These are phyloP conservation scores for Pythium grandisporangium DNA, from an alignment of 352 stramenopile genomes.

Conservation along the genomic window DNA sequence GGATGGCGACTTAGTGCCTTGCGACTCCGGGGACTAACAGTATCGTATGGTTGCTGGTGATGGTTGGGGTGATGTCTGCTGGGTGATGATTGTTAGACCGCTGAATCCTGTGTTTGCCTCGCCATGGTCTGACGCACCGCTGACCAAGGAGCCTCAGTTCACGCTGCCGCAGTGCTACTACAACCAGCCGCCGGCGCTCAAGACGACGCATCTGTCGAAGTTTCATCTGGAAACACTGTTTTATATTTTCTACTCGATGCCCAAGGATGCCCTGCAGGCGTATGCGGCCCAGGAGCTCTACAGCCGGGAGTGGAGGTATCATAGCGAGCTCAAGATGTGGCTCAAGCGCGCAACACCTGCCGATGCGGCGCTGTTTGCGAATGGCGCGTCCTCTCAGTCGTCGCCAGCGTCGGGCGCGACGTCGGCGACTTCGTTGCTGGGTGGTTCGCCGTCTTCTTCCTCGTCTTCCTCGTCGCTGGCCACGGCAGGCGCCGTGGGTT, in stretches of 20 bases:
- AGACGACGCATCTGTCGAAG: constrained; percentile 96
- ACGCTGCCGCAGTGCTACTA: constrained; percentile 82
- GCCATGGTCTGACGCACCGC: constrained; percentile 58
- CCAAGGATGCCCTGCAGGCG: constrained; percentile 95
- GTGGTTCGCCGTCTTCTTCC: too few species aligned
- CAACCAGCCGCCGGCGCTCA: constrained; percentile 94
- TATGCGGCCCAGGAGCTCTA: constrained; percentile 86
- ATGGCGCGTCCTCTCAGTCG: constrained; percentile 17
- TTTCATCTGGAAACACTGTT: constrained; percentile 99
- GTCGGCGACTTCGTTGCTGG: too few species aligned
- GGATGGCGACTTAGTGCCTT: background rate
- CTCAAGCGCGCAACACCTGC: constrained; percentile 82
- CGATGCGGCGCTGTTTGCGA: constrained; percentile 46
- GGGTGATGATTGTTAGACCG: constrained; percentile 19
- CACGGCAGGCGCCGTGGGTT: too few species aligned
- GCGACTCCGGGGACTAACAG: too few species aligned
- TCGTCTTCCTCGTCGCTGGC: too few species aligned
- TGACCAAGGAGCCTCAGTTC: constrained; percentile 80
- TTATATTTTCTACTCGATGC: constrained; percentile 99
- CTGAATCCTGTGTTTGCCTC: constrained; percentile 79
- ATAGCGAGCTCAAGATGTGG: constrained; percentile 96
- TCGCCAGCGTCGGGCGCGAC: constrained; percentile 24
- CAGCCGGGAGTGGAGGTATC: constrained; percentile 95
- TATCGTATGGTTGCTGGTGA: too few species aligned
- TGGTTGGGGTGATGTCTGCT: background rate